Percentiles rank a stretch among this genome's conserved stretches.
Conservation (phyloP, 2,329 filamentous ascomycete genomes). For the Pseudonectria buxi region DNA sequence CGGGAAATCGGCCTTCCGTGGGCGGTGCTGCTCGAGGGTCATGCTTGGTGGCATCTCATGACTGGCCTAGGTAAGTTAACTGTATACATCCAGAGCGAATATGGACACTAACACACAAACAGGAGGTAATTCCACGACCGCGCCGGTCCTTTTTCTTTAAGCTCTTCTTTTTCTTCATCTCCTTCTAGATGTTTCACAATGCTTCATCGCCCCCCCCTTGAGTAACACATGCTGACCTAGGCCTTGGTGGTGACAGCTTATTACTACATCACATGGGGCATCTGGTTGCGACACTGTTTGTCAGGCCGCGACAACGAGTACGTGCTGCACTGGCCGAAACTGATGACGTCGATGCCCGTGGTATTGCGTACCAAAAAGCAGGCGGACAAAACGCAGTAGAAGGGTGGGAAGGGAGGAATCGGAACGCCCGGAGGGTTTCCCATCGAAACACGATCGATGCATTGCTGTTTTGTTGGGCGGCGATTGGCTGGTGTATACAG, state of each 20-base stretch:
- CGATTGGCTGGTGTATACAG: no score
- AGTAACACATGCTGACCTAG: conserved; percentile 9
- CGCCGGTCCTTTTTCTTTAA: no score
- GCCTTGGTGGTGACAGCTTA: conserved; percentile 47
- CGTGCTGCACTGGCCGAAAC: conserved; percentile 60
- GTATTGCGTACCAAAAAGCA: conserved; percentile 33
- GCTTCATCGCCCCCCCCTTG: background rate
- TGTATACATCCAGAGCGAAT: background rate
- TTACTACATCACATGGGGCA: conserved; percentile 76
- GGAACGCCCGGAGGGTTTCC: no score
- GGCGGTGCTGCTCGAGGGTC: conserved; percentile 61
- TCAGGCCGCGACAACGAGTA: conserved; percentile 68
- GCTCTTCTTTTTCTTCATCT: no score
- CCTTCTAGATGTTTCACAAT: no score
- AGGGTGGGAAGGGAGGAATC: no score
- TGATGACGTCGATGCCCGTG: conserved; percentile 47
- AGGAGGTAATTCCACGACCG: conserved; percentile 12
- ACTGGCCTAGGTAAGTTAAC: conserved; percentile 57
- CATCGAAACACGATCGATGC: no score
- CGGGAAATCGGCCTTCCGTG: conserved; percentile 67
- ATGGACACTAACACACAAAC: conserved; percentile 2
- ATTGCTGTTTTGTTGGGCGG: no score
- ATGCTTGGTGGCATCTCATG: conserved; percentile 66
- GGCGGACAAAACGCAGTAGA: conserved; percentile 8
- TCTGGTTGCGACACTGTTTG: conserved; percentile 72